phyloP scores from a whole-genome alignment of 345 rosid genomes.

The Abelmoschus esculentus region DNA sequence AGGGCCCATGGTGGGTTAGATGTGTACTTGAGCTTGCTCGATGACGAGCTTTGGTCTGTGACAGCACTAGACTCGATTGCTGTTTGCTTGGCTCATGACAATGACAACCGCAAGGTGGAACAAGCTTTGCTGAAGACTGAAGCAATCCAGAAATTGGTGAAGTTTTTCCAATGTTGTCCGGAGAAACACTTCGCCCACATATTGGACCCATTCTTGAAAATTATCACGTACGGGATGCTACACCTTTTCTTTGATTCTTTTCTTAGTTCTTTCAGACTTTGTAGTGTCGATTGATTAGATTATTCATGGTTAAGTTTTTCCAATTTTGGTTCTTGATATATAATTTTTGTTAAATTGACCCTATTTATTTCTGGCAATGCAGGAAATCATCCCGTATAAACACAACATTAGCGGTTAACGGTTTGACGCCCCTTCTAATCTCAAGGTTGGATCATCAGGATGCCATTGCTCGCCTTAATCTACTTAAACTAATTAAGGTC shows the following conservation, averaged over 20 bases:
- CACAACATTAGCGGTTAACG: constrained; percentile 90
- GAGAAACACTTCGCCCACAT: constrained; percentile 94
- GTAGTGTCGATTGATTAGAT: not conserved
- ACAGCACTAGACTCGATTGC: constrained; percentile 95
- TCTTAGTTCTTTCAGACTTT: not conserved
- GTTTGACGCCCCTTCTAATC: constrained; percentile 86
- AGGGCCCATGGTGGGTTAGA: constrained; percentile 97
- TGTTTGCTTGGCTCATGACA: constrained; percentile 97
- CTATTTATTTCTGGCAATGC: constrained; percentile 20
- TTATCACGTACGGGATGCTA: constrained; percentile 58
- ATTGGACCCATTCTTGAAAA: constrained; percentile 98
- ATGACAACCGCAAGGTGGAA: constrained; percentile 92
- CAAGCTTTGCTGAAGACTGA: constrained; percentile 87
- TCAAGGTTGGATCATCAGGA: constrained; percentile 92
- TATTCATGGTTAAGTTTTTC: not conserved
- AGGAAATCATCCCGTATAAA: constrained; percentile 94
- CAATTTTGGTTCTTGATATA: not conserved
- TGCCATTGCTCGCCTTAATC: constrained; percentile 94
- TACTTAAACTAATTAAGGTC: constrained; percentile 94
- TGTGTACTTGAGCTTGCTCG: constrained; percentile 85
- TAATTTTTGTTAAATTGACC: not conserved
- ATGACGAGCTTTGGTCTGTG: constrained; percentile 81
- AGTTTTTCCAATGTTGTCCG: constrained; percentile 90
- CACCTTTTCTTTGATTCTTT: constrained; percentile 3
- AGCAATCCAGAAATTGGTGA: constrained; percentile 81